Conservation (phyloP, 192 early-diverging fungal genomes). For the Martensiomyces pterosporus region DNA sequence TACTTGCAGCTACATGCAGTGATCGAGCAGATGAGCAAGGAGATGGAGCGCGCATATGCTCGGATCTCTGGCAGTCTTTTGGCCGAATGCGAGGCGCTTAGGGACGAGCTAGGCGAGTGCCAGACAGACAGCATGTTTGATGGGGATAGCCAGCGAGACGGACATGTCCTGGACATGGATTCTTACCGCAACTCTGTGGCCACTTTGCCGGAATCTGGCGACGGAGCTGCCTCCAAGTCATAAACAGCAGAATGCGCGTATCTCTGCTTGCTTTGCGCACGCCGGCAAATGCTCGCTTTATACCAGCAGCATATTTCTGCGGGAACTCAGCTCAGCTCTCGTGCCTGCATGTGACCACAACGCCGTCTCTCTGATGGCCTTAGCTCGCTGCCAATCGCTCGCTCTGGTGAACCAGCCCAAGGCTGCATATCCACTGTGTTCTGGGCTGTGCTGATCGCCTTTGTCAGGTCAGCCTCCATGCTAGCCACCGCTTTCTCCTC, state of each 20-base stretch:
- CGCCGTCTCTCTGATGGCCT: not conserved
- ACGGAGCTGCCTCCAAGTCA: too few relatives aligned
- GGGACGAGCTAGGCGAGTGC: constrained; percentile 19
- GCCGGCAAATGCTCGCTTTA: constrained; percentile 20
- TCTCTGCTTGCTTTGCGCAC: too few relatives aligned
- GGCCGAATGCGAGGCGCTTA: constrained; percentile 12
- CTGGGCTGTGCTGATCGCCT: not conserved
- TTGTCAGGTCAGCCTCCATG: too few relatives aligned
- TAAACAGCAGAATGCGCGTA: too few relatives aligned
- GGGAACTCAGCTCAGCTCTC: not conserved
- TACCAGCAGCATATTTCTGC: constrained; percentile 16
- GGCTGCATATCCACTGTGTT: not conserved
- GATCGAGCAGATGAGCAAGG: constrained; percentile 11
- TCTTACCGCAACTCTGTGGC: too few relatives aligned
- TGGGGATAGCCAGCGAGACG: too few relatives aligned
- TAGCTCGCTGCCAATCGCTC: not conserved
- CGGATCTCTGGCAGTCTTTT: constrained; percentile 10
- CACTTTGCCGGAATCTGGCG: too few relatives aligned
- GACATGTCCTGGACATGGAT: too few relatives aligned
- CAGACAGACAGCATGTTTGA: not conserved
- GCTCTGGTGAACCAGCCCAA: not conserved
- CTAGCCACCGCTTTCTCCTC: too few relatives aligned
- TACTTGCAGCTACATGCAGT: constrained; percentile 24
- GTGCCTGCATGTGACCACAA: constrained; percentile 1
- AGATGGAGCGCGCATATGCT: constrained; percentile 10